Evolutionary conservation across 495 filamentous ascomycete genomes (phyloP).

Genomic region (Wilcoxina mikolae): DNA sequence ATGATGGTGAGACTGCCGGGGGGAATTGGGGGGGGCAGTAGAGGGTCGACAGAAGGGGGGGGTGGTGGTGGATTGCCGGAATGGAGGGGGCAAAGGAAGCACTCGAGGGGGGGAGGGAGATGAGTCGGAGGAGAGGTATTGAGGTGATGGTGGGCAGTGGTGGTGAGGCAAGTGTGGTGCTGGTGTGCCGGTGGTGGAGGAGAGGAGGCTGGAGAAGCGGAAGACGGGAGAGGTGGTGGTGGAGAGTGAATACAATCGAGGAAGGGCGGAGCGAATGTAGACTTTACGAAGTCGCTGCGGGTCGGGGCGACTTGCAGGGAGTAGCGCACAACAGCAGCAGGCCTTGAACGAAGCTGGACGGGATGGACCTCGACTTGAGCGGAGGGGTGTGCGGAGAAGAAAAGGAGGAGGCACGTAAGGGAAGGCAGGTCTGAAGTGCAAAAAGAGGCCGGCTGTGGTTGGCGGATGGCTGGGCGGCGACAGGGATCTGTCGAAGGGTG

Average conservation of each 20-base stretch:
- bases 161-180: conserved; percentile 29
- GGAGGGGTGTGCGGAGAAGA: conserved; percentile 19
- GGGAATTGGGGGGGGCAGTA: conserved; percentile 20
- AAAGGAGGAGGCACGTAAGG: conserved; percentile 24
- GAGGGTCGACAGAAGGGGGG: conserved; percentile 16
- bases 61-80: conserved; percentile 20
- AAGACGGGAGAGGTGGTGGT: conserved; percentile 1
- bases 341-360: conserved; percentile 16
- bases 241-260: conserved; percentile 15
- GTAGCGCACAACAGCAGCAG: conserved; percentile 24
- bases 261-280: conserved; percentile 28
- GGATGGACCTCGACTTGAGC: conserved; percentile 11
- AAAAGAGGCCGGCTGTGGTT: not conserved
- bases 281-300: conserved; percentile 28
- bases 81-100: conserved; percentile 24
- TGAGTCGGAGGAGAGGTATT: not conserved
- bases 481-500: not conserved
- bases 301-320: conserved; percentile 30
- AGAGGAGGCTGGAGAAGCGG: not conserved
- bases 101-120: conserved; percentile 5
- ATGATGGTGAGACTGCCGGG: not conserved
- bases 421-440: not conserved
- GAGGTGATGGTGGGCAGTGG: conserved; percentile 37
- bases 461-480: conserved; percentile 9
- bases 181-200: conserved; percentile 20